Conservation (phyloP, 2,329 filamentous ascomycete genomes). For the Trichoderma polysporum region DNA sequence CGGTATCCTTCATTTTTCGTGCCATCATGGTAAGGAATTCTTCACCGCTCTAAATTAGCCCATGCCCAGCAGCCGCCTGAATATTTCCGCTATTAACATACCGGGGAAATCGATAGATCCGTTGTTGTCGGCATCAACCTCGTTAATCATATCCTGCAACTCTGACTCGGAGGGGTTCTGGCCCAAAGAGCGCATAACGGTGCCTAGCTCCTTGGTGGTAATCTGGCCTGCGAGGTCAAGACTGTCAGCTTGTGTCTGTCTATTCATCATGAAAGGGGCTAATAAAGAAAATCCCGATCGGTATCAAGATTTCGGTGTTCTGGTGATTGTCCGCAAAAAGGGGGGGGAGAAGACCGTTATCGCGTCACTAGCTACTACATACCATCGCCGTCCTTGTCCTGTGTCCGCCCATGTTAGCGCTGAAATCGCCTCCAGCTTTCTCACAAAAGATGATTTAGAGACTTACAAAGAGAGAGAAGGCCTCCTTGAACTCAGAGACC, state of each 20-base stretch:
- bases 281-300: not conserved
- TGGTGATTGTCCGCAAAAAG: not conserved
- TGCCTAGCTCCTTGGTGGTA: conserved; percentile 86
- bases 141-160: conserved; percentile 92
- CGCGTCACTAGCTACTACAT: conserved; percentile 44
- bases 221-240: conserved; percentile 66
- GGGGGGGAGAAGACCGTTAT: not conserved
- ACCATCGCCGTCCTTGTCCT: conserved; percentile 94
- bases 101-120: conserved; percentile 90
- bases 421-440: not conserved
- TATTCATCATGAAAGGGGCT: not conserved
- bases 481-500: conserved; percentile 99
- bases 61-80: not conserved
- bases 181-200: conserved; percentile 85
- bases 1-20: conserved; percentile 91
- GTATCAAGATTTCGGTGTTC: not conserved
- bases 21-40: conserved; percentile 95
- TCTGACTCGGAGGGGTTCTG: conserved; percentile 90
- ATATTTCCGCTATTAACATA: conserved; percentile 43
- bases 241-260: not conserved
- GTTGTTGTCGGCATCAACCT: conserved; percentile 90
- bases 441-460: not conserved
- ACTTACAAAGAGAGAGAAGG: conserved; percentile 98
- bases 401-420: conserved; percentile 32
- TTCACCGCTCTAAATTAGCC: conserved; percentile 36